Base-by-base conservation (phyloP, 225 moss, liverwort and hornwort species). In the Marchantia polymorpha region DNA sequence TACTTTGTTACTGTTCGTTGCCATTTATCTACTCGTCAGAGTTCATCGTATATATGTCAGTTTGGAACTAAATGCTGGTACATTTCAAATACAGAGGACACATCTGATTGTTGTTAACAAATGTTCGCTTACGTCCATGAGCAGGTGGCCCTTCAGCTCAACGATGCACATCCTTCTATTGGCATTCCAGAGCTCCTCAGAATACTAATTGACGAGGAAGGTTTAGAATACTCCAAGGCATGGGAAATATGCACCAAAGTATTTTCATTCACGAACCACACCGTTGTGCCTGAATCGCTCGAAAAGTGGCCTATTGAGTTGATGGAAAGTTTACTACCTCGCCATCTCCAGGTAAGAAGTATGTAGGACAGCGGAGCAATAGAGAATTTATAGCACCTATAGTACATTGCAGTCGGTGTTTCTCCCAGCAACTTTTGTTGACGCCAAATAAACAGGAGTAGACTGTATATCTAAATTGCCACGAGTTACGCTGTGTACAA, bases 241-340 rank as follows among this genome's bases (percentile, higher is more conserved):
- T 95, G 95, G 95, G 82, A 89, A 60, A 86, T 93, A 69, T 91
- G 91, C 31, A 89, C 89, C 13, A 90, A 87, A 79, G 63, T 90
- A 48, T 93, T 92, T 79, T 95, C 91, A 26, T 87, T 90, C 80
- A 91, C 95, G 30, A 92, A 92, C 71, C 95, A 95, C 82, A 93
- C 92, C 6, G 91, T 95, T 20, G 58, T 93, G 69, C 91, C 93
- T 84, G 93, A 93, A 85, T 83, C 89, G 52, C 79, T 91, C 80
- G 95, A 93, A 78, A 95, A 93, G 69, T 93, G 92, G 87, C 92
- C 95, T 19, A 85, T 89, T 83, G 93, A 92, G 83, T 88, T 95
- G 73, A 81, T 95, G 73, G 88, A 88, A 77, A 87, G 75, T 79
- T 80, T 95, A 60, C 85, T 95, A 69, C 95, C 95, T 67, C 93